Percentiles rank a stretch among this genome's conserved stretches.
Conservation (phyloP, 768 basidiomycete species). For the Krasilnikovozyma curviuscula region DNA sequence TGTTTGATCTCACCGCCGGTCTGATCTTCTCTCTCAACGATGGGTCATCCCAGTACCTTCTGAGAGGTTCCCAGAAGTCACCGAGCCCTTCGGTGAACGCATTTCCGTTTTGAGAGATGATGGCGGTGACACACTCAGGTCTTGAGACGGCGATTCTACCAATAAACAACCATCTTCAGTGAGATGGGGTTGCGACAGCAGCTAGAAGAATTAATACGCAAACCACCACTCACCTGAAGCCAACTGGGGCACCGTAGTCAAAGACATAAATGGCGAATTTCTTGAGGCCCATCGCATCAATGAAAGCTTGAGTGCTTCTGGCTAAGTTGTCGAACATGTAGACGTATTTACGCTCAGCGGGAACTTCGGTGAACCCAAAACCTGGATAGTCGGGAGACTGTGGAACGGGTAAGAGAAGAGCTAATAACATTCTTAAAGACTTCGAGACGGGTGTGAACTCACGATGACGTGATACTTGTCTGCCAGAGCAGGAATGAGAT, state of each 20-base stretch:
- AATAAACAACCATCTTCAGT: background rate
- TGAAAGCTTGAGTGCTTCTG: conserved; percentile 29
- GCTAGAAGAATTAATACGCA: background rate
- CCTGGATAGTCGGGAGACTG: conserved; percentile 34
- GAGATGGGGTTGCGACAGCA: background rate
- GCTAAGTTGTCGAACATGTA: conserved; percentile 31
- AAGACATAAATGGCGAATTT: conserved; percentile 34
- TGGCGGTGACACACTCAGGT: conserved; percentile 31
- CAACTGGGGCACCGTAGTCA: conserved; percentile 32
- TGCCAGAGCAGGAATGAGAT: conserved; percentile 32
- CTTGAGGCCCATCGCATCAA: conserved; percentile 28
- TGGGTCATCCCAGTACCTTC: conserved; percentile 9
- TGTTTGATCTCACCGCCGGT: background rate
- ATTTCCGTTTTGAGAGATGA: conserved; percentile 37
- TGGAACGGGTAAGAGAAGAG: too few relatives aligned
- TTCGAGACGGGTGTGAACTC: too few relatives aligned
- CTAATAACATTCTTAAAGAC: too few relatives aligned
- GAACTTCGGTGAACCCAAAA: conserved; percentile 35
- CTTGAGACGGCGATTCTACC: conserved; percentile 29
- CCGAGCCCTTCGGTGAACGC: conserved; percentile 34
- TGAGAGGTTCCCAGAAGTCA: conserved; percentile 26
- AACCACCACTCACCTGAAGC: conserved; percentile 13
- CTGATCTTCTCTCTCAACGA: background rate
- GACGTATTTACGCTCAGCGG: conserved; percentile 22
- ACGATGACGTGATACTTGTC: conserved; percentile 30